Evolutionary conservation across 441 rosid species (phyloP).

Genomic region (California macrophylla): DNA sequence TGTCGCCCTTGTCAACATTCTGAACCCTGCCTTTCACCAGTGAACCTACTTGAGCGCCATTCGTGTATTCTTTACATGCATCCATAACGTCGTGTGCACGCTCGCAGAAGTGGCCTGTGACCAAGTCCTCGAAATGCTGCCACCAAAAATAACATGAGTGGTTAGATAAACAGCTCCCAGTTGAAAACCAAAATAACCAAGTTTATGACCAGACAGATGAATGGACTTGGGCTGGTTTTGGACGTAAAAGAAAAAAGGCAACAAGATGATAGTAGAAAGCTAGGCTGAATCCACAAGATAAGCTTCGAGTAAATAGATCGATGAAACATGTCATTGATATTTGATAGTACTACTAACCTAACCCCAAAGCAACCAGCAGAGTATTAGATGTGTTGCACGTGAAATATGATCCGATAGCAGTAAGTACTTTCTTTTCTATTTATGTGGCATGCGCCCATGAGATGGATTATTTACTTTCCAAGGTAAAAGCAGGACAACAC

Average conservation of each 20-base stretch:
- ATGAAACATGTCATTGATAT: not conserved
- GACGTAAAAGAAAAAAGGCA: too few species aligned
- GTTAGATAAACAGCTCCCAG: not conserved
- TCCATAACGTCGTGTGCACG: conserved; percentile 46
- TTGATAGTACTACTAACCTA: too few species aligned
- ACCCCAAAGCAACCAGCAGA: not conserved
- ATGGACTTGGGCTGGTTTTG: not conserved
- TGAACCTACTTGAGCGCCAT: conserved; percentile 62
- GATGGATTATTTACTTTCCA: not conserved
- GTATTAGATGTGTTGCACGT: too few species aligned
- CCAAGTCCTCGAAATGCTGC: conserved; percentile 76
- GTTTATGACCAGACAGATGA: not conserved
- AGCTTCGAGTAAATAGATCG: not conserved
- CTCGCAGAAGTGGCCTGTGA: conserved; percentile 59
- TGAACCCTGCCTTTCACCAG: conserved; percentile 45
- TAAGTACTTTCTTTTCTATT: not conserved
- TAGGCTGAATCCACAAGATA: not conserved
- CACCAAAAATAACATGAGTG: conserved; percentile 9
- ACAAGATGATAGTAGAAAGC: too few species aligned
- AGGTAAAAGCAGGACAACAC: too few species aligned
- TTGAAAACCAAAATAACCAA: not conserved
- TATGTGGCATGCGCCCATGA: too few species aligned
- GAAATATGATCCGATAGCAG: not conserved
- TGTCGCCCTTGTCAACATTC: conserved; percentile 35
- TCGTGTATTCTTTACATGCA: conserved; percentile 64